A percentile compares a stretch with the other conserved stretches of the same genome.
Evolutionary conservation across 75 land plant species (phyloP).

Genomic region (Picea sitchensis): DNA sequence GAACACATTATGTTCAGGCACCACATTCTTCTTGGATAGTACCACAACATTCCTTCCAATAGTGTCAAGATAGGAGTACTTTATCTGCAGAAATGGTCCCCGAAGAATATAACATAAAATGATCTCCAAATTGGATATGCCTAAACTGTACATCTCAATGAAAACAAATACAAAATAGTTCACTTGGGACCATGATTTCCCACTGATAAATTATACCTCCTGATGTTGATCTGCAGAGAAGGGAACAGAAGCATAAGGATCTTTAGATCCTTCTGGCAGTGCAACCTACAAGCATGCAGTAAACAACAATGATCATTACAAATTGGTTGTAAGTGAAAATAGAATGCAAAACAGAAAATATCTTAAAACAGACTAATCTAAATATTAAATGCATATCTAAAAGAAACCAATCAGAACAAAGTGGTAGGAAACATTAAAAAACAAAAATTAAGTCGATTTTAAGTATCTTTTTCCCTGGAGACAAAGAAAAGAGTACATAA

Average conservation of each 20-base stretch:
- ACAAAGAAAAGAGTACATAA: not conserved
- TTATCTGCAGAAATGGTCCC: conserved; percentile 40
- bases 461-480: not conserved
- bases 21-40: conserved; percentile 73
- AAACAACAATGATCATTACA: not conserved
- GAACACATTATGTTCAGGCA: conserved; percentile 72
- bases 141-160: not conserved
- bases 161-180: not conserved
- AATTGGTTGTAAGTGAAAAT: not conserved
- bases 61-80: conserved; percentile 86
- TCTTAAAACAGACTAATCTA: not conserved
- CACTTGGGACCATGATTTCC: not conserved
- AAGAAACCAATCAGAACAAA: conserved; percentile 3
- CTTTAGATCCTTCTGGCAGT: conserved; percentile 92
- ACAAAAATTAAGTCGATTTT: not conserved
- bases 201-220: conserved; percentile 46
- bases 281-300: conserved; percentile 55
- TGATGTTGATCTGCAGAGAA: conserved; percentile 64
- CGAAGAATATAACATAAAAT: conserved; percentile 1
- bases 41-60: conserved; percentile 85
- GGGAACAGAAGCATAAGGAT: conserved; percentile 57
- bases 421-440: not conserved
- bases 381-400: not conserved
- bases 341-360: not conserved
- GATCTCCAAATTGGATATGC: not conserved